A percentile compares a stretch with the other conserved stretches of the same genome.
Conservation (phyloP, 305 asterid species). For the Plantago lanceolata region DNA sequence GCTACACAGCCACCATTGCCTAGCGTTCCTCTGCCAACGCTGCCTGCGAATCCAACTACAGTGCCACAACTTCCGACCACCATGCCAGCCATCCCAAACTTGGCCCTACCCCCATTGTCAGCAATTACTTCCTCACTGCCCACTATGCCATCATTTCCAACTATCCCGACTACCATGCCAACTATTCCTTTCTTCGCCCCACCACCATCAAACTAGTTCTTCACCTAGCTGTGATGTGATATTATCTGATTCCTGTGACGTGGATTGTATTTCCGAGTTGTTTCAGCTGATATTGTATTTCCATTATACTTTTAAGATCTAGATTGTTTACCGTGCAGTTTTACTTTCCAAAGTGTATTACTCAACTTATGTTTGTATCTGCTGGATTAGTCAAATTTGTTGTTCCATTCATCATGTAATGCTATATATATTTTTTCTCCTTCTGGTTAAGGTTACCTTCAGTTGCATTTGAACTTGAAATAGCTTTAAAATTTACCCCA, state of each 20-base stretch:
- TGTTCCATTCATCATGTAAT: too few species aligned
- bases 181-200: conserved; percentile 32
- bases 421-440: too few species aligned
- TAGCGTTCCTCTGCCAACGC: conserved; percentile 19
- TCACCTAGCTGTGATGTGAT: neutral
- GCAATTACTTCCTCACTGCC: conserved; percentile 19
- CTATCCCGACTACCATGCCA: conserved; percentile 28
- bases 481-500: too few species aligned
- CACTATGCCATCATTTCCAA: conserved; percentile 29
- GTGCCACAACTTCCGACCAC: conserved; percentile 26
- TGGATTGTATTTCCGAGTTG: too few species aligned
- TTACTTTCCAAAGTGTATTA: too few species aligned
- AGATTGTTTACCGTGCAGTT: too few species aligned
- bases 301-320: neutral
- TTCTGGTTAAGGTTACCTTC: too few species aligned
- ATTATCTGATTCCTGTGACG: neutral
- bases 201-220: conserved; percentile 32
- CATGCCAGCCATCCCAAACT: conserved; percentile 24
- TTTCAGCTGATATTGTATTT: neutral
- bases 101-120: conserved; percentile 27
- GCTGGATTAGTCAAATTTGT: too few species aligned
- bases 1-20: conserved; percentile 32
- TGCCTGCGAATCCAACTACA: conserved; percentile 3
- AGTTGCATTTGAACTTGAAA: too few species aligned
- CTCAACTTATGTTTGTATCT: too few species aligned